Evolutionary conservation across 2,329 filamentous ascomycete genomes (phyloP).

Genomic region (Moelleriella libera): DNA sequence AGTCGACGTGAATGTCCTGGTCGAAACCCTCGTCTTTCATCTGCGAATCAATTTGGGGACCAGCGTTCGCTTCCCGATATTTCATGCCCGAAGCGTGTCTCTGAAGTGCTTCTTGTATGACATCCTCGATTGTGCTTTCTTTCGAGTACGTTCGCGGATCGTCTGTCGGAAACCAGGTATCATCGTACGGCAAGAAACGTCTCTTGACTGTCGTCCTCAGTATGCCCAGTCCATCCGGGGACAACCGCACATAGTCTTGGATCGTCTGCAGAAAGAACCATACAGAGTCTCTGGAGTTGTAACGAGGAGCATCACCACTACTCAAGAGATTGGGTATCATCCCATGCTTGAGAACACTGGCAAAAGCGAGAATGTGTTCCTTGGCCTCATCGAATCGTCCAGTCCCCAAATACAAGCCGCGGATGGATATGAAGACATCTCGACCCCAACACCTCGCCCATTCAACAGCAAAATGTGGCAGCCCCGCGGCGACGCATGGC

Average conservation of each 20-base stretch:
- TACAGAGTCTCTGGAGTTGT: slow-evolving; percentile 90
- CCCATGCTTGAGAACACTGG: slow-evolving; percentile 90
- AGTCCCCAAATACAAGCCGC: slow-evolving; percentile 82
- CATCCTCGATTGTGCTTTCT: slow-evolving; percentile 69
- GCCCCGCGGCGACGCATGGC: slow-evolving; percentile 76
- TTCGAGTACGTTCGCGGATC: slow-evolving; percentile 77
- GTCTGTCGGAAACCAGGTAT: slow-evolving; percentile 78
- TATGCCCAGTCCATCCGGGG: slow-evolving; percentile 59
- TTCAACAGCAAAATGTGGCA: slow-evolving; percentile 85
- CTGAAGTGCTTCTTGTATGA: slow-evolving; percentile 88
- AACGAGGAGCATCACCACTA: slow-evolving; percentile 72
- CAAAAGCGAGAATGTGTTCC: slow-evolving; percentile 90
- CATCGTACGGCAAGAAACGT: slow-evolving; percentile 87
- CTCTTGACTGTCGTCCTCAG: slow-evolving; percentile 66
- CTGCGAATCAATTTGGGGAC: slow-evolving; percentile 73
- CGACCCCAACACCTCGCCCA: slow-evolving; percentile 97
- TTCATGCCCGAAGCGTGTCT: slow-evolving; percentile 81
- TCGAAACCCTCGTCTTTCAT: slow-evolving; percentile 91
- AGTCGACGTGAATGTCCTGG: slow-evolving; percentile 81
- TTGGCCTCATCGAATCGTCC: slow-evolving; percentile 78
- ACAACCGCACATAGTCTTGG: slow-evolving; percentile 79
- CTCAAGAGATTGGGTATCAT: slow-evolving; percentile 94
- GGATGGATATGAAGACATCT: slow-evolving; percentile 90
- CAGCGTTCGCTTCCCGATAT: slow-evolving; percentile 90
- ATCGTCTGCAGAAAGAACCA: slow-evolving; percentile 98